Conservation (phyloP, 1,139 yeast genomes). For the Martiniozyma asiatica region DNA sequence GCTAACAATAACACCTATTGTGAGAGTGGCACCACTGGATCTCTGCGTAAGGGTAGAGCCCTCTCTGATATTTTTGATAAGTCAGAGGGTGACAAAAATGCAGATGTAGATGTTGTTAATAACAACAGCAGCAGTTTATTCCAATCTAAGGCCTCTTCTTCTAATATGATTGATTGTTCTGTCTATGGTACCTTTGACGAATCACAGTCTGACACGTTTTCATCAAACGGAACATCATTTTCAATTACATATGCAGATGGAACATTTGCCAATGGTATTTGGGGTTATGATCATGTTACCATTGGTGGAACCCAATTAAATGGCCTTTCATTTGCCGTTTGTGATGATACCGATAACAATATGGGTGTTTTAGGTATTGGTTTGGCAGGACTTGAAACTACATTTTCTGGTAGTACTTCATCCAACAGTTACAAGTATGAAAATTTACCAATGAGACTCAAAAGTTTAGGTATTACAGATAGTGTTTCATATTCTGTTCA, state of each 20-base stretch:
- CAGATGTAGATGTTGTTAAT: conserved; percentile 1
- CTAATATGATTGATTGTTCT: conserved; percentile 24
- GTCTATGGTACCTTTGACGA: conserved; percentile 39
- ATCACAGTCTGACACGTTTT: conserved; percentile 32
- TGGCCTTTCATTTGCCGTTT: conserved; percentile 45
- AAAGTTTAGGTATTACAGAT: conserved; percentile 36
- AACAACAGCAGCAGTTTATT: neutral
- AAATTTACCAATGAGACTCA: conserved; percentile 48
- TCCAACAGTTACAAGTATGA: conserved; percentile 25
- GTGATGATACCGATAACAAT: conserved; percentile 37
- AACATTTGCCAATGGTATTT: conserved; percentile 48
- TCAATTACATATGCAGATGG: conserved; percentile 52
- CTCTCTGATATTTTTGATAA: conserved; percentile 4
- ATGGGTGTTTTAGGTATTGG: conserved; percentile 58
- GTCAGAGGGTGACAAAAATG: neutral
- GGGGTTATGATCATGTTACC: conserved; percentile 46
- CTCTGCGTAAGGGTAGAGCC: conserved; percentile 6
- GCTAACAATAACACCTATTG: conserved; percentile 23
- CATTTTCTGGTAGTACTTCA: conserved; percentile 10
- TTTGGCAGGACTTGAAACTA: conserved; percentile 38
- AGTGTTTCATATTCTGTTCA: conserved; percentile 44
- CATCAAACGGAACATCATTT: conserved; percentile 34
- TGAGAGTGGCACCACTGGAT: conserved; percentile 9
- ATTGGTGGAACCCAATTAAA: conserved; percentile 33
- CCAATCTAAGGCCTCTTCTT: conserved; percentile 1